Evolutionary conservation across 306 rosid species (phyloP).

Genomic region (Quercus dentata): DNA sequence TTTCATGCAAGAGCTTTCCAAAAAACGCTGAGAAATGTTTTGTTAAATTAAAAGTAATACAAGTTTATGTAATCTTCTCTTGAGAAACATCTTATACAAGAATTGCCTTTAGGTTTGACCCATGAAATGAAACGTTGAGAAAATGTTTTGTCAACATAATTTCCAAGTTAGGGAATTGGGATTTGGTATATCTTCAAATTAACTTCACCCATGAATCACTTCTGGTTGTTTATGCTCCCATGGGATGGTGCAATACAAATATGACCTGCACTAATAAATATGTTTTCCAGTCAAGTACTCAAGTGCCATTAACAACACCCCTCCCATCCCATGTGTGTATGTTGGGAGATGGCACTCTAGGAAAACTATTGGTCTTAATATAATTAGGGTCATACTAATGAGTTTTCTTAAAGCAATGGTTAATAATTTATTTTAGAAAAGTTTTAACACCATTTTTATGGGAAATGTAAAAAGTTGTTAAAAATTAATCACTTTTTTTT

Average conservation of each 20-base stretch:
- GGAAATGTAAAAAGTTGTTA: rapidly evolving
- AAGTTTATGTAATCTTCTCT: background rate
- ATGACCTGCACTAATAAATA: too few relatives aligned
- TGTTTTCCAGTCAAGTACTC: too few relatives aligned
- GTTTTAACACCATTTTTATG: rapidly evolving
- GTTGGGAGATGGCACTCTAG: too few relatives aligned
- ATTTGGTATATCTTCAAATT: too few relatives aligned
- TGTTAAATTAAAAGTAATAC: background rate
- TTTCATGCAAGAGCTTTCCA: constrained; percentile 16
- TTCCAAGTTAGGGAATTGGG: background rate
- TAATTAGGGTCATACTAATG: too few relatives aligned
- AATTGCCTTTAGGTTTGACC: background rate
- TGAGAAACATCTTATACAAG: background rate
- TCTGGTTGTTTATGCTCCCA: background rate
- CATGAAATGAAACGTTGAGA: too few relatives aligned
- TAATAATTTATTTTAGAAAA: too few relatives aligned
- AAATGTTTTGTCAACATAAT: background rate
- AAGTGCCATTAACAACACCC: too few relatives aligned
- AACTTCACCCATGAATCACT: background rate
- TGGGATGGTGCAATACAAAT: background rate
- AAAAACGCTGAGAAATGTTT: background rate
- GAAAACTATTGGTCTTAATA: too few relatives aligned
- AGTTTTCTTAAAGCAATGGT: rapidly evolving
- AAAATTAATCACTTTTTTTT: too few relatives aligned
- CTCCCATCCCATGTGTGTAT: too few relatives aligned